Evolutionary conservation across 148 eudicot genomes (phyloP).

Genomic region (Diospyros lotus): DNA sequence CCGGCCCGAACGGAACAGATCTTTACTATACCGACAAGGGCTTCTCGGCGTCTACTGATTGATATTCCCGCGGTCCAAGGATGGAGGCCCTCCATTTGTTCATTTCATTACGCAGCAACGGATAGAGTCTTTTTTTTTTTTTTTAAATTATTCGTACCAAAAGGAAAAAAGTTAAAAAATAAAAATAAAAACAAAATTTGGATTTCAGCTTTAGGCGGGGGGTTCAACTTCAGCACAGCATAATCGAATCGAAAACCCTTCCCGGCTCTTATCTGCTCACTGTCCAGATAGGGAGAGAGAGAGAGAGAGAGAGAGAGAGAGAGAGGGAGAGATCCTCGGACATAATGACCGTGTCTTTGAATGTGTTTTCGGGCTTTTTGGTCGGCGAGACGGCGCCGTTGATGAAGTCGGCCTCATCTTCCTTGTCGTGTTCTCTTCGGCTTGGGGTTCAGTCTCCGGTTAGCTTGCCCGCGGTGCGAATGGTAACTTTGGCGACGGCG

Average conservation of each 20-base stretch:
- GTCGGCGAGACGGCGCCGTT: slow-evolving; percentile 19
- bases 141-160: too few relatives aligned
- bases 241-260: neutral
- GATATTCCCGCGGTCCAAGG: too few relatives aligned
- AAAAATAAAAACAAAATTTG: neutral
- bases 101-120: too few relatives aligned
- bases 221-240: neutral
- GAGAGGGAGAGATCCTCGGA: neutral
- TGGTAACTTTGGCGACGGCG: slow-evolving; percentile 21
- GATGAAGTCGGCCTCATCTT: neutral
- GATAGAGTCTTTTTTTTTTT: too few relatives aligned
- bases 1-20: too few relatives aligned
- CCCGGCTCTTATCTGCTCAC: neutral
- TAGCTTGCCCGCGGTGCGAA: slow-evolving; percentile 17
- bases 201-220: neutral
- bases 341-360: slow-evolving; percentile 31
- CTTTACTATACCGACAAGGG: too few relatives aligned
- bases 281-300: neutral
- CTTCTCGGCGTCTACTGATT: too few relatives aligned
- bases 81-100: too few relatives aligned
- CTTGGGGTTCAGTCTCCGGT: neutral
- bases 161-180: neutral
- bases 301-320: neutral
- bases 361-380: slow-evolving; percentile 12
- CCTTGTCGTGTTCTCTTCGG: neutral